A percentile compares a stretch with the other conserved stretches of the same genome.
These are phyloP conservation scores for Alternaria longipes DNA, from an alignment of 2,329 filamentous ascomycete species.

Conservation along the genomic window DNA sequence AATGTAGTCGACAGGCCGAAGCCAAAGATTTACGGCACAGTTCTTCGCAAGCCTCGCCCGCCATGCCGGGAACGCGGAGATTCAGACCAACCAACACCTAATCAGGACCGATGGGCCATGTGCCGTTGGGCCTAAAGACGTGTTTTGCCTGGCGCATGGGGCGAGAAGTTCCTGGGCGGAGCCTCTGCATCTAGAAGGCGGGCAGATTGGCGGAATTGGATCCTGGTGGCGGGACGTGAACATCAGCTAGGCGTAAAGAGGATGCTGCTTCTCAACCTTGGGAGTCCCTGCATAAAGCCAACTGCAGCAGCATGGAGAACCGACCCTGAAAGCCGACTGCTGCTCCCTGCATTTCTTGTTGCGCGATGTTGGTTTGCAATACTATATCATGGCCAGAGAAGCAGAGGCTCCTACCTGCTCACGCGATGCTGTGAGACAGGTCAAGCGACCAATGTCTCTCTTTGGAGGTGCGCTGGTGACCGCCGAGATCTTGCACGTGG, in stretches of 20 bases:
- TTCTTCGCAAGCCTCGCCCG: conserved; percentile 3
- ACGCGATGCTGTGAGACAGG: conserved; percentile 23
- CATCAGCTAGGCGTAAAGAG: conserved; percentile 11
- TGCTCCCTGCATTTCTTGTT: not conserved
- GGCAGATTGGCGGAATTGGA: conserved; percentile 17
- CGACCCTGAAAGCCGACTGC: conserved; percentile 10
- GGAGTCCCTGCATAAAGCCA: conserved; percentile 41
- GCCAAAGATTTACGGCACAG: not conserved
- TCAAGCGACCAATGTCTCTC: conserved; percentile 29
- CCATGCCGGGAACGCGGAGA: not conserved
- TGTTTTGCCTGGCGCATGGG: conserved; percentile 7
- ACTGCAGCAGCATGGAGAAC: conserved; percentile 18
- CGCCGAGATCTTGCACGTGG: conserved; percentile 29
- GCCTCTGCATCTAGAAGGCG: conserved; percentile 7
- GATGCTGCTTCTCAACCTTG: conserved; percentile 19
- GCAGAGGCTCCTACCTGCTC: conserved; percentile 9
- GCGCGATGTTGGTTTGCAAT: not conserved
- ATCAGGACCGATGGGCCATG: conserved; percentile 1
- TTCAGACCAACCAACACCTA: not conserved
- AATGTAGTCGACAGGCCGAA: not conserved
- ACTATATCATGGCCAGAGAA: not conserved
- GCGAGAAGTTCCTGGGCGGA: conserved; percentile 10
- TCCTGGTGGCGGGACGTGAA: not conserved
- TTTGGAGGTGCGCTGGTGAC: conserved; percentile 24
- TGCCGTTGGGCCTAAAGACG: conserved; percentile 18